Evolutionary conservation across 164 flowering plant species (phyloP).

Genomic region (Macadamia tetraphylla): DNA sequence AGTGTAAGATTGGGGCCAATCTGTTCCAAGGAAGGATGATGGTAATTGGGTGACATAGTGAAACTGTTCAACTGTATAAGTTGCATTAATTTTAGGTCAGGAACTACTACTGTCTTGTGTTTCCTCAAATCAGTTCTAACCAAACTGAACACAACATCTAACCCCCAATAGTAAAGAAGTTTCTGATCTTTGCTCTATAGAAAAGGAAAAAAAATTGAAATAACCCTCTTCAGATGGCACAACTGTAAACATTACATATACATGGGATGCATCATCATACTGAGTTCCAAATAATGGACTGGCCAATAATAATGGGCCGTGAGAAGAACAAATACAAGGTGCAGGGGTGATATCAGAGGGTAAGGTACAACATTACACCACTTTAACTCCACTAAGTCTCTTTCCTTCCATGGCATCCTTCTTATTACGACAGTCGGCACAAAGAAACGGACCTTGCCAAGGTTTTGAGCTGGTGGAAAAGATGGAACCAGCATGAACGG

Average conservation of each 20-base stretch:
- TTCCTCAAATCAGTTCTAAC: too few species aligned
- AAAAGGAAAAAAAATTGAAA: too few species aligned
- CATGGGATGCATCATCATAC: conserved; percentile 4
- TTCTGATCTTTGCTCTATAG: too few species aligned
- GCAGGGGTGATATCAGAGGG: neutral
- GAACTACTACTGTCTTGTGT: too few species aligned
- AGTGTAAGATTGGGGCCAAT: too few species aligned
- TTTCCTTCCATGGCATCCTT: conserved; percentile 88
- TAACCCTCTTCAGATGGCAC: neutral
- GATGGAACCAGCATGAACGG: conserved; percentile 84
- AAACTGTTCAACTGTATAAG: too few species aligned
- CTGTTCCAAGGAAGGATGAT: too few species aligned
- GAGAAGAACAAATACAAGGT: conserved; percentile 4
- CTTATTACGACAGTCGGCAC: conserved; percentile 60
- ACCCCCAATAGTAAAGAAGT: too few species aligned
- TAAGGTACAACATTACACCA: conserved; percentile 21
- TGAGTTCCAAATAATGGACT: conserved; percentile 20
- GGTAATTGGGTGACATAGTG: too few species aligned
- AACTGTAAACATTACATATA: neutral
- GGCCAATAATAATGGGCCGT: conserved; percentile 10
- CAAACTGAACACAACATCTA: too few species aligned
- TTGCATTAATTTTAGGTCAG: too few species aligned
- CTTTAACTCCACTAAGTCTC: conserved; percentile 62
- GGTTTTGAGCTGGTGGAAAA: conserved; percentile 82
- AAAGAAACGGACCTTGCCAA: conserved; percentile 94